Evolutionary conservation across 306 rosid genomes (phyloP).

Genomic region (Casuarina cunninghamiana): DNA sequence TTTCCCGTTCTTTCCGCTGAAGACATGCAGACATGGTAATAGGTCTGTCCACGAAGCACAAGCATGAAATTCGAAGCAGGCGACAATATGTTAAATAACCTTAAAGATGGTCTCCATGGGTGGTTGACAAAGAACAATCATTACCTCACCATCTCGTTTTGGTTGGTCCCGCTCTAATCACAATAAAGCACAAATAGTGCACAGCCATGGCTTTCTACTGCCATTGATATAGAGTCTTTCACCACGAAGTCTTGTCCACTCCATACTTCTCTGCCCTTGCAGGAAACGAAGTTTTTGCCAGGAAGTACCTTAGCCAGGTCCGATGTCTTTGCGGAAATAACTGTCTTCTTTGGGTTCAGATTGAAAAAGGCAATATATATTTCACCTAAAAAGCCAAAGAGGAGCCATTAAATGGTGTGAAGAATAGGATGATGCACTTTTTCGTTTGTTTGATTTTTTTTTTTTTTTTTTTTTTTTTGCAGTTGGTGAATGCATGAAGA

Average conservation of each 20-base stretch:
- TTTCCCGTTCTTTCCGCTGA: not conserved
- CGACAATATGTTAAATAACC: too few relatives aligned
- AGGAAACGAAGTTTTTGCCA: slow-evolving; percentile 31
- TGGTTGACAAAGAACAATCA: too few relatives aligned
- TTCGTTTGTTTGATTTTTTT: not conserved
- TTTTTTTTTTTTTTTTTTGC: not conserved
- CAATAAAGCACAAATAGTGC: slow-evolving; percentile 63
- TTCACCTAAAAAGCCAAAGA: slow-evolving; percentile 45
- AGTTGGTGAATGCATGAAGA: not conserved
- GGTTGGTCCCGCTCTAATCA: slow-evolving; percentile 10
- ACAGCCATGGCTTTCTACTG: slow-evolving; percentile 55
- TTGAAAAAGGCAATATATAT: slow-evolving; percentile 76
- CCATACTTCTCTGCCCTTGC: slow-evolving; percentile 67
- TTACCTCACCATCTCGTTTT: not conserved
- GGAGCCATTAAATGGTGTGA: slow-evolving; percentile 3
- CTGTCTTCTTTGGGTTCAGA: slow-evolving; percentile 41
- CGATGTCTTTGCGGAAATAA: slow-evolving; percentile 44
- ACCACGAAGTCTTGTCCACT: slow-evolving; percentile 44
- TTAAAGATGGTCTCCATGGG: too few relatives aligned
- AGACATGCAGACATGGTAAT: not conserved
- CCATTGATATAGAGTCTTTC: slow-evolving; percentile 34
- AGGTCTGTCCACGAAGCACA: too few relatives aligned
- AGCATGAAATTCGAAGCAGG: too few relatives aligned
- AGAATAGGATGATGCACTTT: not conserved
- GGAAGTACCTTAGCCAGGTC: slow-evolving; percentile 51